Evolutionary conservation across 495 filamentous ascomycete genomes (phyloP).

Genomic region (Aspergillus olivimuriae): DNA sequence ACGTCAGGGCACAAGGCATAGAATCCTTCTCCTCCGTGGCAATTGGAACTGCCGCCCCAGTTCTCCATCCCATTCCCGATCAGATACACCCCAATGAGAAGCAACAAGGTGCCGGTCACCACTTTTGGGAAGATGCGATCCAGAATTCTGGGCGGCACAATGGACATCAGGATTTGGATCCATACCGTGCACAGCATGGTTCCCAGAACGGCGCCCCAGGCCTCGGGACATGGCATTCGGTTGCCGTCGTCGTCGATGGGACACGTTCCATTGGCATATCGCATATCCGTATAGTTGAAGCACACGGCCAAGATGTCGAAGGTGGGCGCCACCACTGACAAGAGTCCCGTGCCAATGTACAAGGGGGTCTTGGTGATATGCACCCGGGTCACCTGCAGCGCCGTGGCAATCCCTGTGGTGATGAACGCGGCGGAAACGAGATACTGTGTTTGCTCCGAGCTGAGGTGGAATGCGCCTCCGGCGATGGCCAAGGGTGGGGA

Average conservation of each 20-base stretch:
- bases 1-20: constrained; percentile 62
- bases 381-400: constrained; percentile 77
- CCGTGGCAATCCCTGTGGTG: constrained; percentile 68
- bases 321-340: constrained; percentile 76
- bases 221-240: constrained; percentile 67
- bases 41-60: constrained; percentile 69
- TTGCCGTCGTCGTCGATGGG: constrained; percentile 54
- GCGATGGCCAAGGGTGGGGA: constrained; percentile 76
- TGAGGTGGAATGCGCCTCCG: constrained; percentile 57
- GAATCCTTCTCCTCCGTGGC: constrained; percentile 45
- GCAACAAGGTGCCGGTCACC: constrained; percentile 71
- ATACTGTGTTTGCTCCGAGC: constrained; percentile 55
- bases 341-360: constrained; percentile 74
- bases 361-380: constrained; percentile 71
- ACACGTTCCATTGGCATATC: constrained; percentile 73
- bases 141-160: constrained; percentile 49
- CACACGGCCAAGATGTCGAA: constrained; percentile 79
- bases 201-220: constrained; percentile 77
- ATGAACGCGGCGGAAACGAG: constrained; percentile 81
- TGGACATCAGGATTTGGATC: constrained; percentile 28
- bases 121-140: constrained; percentile 75
- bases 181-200: constrained; percentile 53
- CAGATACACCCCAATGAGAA: constrained; percentile 64
- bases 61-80: constrained; percentile 68
- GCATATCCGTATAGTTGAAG: constrained; percentile 63